A percentile compares a stretch with the other conserved stretches of the same genome.
Evolutionary conservation across 345 rosid genomes (phyloP).

Genomic region (Mangifera indica): DNA sequence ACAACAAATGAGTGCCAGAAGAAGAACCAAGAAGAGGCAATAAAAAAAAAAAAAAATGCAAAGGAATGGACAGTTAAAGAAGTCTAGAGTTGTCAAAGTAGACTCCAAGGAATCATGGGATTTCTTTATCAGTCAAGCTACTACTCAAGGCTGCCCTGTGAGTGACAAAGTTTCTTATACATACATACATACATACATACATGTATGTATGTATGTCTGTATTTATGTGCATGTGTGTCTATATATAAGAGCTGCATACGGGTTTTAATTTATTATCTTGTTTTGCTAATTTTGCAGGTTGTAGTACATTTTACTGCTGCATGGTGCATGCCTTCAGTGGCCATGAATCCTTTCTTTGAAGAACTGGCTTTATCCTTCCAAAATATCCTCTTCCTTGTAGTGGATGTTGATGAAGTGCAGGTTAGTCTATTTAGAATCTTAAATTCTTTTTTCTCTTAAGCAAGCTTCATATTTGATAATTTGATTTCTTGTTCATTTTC

Average conservation of each 20-base stretch:
- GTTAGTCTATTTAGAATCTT: constrained; percentile 15
- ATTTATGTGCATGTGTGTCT: no score
- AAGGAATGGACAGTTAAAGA: no score
- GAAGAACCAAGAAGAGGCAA: not conserved
- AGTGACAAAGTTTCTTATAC: constrained; percentile 10
- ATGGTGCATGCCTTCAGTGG: constrained; percentile 56
- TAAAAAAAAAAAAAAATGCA: constrained; percentile 18
- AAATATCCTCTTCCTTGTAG: constrained; percentile 29
- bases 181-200: no score
- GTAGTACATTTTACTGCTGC: constrained; percentile 48
- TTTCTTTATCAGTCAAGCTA: constrained; percentile 32
- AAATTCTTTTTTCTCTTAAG: not conserved
- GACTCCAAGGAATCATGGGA: constrained; percentile 43
- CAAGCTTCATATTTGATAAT: not conserved
- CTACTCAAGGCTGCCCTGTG: constrained; percentile 33
- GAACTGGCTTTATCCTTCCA: constrained; percentile 32
- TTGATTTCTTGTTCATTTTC: not conserved
- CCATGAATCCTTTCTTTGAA: constrained; percentile 43
- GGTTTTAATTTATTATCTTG: not conserved
- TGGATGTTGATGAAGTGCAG: constrained; percentile 53
- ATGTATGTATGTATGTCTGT: no score
- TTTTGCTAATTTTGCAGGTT: constrained; percentile 28
- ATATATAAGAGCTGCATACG: no score
- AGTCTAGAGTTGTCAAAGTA: constrained; percentile 33
- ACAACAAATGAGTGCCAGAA: not conserved